Evolutionary conservation across 768 basidiomycete species (phyloP), one percentile per base, ranked within the genome.

Genomic region (Neoboletus brunneissimus): DNA sequence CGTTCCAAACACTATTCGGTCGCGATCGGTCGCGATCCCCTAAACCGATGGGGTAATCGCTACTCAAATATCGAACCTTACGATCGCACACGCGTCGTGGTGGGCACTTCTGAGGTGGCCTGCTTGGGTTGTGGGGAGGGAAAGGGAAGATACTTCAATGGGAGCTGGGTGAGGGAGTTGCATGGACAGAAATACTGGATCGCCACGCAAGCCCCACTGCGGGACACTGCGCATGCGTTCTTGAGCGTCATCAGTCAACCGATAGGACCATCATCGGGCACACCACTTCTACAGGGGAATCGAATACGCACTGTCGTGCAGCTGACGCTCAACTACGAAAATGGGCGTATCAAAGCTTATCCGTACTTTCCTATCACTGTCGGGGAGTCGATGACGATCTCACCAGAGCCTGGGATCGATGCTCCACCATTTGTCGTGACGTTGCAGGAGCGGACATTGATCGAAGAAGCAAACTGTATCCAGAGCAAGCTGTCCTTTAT

Each of bases 121-220:
- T 64, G 49, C 47, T 34, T 62, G 23, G 59, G 62, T 20, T 62
- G 59, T 54, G 63, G 67, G 4, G 64, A 67, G 37, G 70, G 59
- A 29, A 47, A 65, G 0, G 79, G 80, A 13, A 73, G 81, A 47
- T 95, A 94, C 69, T 67, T 95, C 35, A 94, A 95, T 64, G 93
- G 88, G 15, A 91, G 81, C 64, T 94, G 91, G 88, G 85, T 94
- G n/a, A 76, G 80, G 44, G 93, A 94, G 66, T 72, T 77, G 27
- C 80, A 75, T 48, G 89, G 92, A 8, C 79, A 79, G 32, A 88
- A 85, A 64, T 86, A 83, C 83, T 92, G 91, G 88, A 88, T 94
- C 55, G 90, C 91, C 3, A 81, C 89, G 0, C 92, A 94, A 67
- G 93, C 92, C 0, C 91, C 93, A 0, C 72, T 92, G 34, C 82